Conservation (phyloP, 345 rosid species). For the Lepidium didymum region DNA sequence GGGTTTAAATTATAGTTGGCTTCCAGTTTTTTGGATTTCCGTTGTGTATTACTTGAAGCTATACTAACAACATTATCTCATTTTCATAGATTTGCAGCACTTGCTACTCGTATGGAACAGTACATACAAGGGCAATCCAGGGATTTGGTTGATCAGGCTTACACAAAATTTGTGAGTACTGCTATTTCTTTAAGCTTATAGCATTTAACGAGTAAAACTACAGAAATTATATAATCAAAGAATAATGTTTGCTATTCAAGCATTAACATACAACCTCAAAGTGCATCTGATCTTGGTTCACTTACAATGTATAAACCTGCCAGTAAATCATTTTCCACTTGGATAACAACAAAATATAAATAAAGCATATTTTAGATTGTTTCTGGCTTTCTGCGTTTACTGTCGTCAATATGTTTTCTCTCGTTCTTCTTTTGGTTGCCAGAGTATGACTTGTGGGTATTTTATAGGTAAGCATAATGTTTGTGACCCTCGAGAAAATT, state of each 20-base stretch:
- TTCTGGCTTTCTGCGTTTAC: not conserved
- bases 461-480: constrained; percentile 90
- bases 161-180: constrained; percentile 81
- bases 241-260: not conserved
- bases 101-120: constrained; percentile 99
- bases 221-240: not conserved
- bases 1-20: no score
- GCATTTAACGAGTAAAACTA: not conserved
- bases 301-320: not conserved
- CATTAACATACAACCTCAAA: not conserved
- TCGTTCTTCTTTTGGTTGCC: not conserved
- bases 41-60: not conserved
- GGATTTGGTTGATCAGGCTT: constrained; percentile 98
- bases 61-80: constrained; percentile 1
- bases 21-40: no score
- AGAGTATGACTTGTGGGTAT: constrained; percentile 11
- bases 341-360: not conserved
- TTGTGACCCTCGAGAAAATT: constrained; percentile 88
- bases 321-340: not conserved
- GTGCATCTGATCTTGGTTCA: constrained; percentile 5
- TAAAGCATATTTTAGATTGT: not conserved
- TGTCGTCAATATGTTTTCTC: not conserved
- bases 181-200: not conserved
- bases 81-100: constrained; percentile 76
- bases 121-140: constrained; percentile 96